Evolutionary conservation across 495 filamentous ascomycete genomes (phyloP).

Genomic region (Tuber indicum): DNA sequence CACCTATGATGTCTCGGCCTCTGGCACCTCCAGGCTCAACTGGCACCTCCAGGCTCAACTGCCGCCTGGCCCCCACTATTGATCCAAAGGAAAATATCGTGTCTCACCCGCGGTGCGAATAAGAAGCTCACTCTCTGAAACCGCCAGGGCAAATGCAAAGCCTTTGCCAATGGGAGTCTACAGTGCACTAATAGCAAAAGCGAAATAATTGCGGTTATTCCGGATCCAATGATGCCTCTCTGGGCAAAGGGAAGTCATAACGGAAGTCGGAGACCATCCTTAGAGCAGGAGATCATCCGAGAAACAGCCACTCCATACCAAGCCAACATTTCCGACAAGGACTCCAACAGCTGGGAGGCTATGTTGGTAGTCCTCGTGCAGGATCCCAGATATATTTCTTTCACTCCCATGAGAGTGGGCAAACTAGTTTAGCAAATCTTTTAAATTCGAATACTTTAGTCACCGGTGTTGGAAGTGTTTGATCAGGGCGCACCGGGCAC

Average conservation of each 20-base stretch:
- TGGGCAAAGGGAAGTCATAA: too few species aligned
- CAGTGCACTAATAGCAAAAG: too few species aligned
- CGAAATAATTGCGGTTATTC: not conserved
- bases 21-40: not conserved
- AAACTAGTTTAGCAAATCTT: too few species aligned
- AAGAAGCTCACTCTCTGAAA: not conserved
- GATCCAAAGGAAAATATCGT: not conserved
- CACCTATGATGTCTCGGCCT: too few species aligned
- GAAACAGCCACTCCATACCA: not conserved
- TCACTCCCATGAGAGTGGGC: too few species aligned
- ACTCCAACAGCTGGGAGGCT: not conserved
- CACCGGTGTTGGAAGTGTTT: too few species aligned
- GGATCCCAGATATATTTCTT: too few species aligned
- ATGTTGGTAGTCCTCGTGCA: not conserved
- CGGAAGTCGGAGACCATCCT: too few species aligned
- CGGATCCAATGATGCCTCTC: not conserved
- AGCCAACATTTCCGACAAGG: not conserved
- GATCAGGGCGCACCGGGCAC: too few species aligned
- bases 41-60: not conserved
- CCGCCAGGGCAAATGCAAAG: not conserved
- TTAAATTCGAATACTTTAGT: too few species aligned
- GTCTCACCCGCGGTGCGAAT: not conserved
- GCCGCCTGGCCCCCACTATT: not conserved
- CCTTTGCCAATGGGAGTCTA: not conserved
- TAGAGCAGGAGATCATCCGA: too few species aligned